Evolutionary conservation across 768 basidiomycete genomes (phyloP).

Genomic region (Phlebiopsis gigantea): DNA sequence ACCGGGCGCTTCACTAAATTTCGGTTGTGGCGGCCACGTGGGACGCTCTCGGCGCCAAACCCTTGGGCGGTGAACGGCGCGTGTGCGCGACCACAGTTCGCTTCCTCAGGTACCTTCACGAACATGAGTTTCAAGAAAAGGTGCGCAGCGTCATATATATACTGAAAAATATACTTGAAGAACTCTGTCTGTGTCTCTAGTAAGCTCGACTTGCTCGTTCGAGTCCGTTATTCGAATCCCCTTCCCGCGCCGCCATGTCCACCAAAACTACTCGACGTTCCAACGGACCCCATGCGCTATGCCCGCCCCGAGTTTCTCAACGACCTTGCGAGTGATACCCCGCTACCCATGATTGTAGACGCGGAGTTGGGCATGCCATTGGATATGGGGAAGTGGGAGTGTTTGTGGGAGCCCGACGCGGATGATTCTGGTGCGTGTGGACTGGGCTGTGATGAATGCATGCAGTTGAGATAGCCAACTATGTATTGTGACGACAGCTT

Average conservation of each 20-base stretch:
- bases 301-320: constrained; percentile 82
- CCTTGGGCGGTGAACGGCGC: not conserved
- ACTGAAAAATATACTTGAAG: not conserved
- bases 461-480: not conserved
- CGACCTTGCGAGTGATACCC: constrained; percentile 71
- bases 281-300: constrained; percentile 87
- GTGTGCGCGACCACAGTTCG: not conserved
- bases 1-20: constrained; percentile 8
- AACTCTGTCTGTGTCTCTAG: constrained; percentile 34
- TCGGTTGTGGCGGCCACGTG: constrained; percentile 6
- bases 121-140: constrained; percentile 56
- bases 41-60: not conserved
- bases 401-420: constrained; percentile 77
- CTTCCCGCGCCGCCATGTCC: constrained; percentile 96
- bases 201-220: constrained; percentile 87
- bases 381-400: constrained; percentile 78
- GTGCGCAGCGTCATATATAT: constrained; percentile 21
- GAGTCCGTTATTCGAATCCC: constrained; percentile 91
- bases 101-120: not conserved
- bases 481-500: constrained; percentile 24
- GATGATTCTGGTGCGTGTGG: constrained; percentile 55
- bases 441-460: constrained; percentile 8
- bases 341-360: constrained; percentile 94
- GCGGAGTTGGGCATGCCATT: constrained; percentile 96
- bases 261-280: constrained; percentile 87